These are phyloP conservation scores for Schizothecium vesticola DNA, from an alignment of 495 filamentous ascomycete species.

Conservation along the genomic window DNA sequence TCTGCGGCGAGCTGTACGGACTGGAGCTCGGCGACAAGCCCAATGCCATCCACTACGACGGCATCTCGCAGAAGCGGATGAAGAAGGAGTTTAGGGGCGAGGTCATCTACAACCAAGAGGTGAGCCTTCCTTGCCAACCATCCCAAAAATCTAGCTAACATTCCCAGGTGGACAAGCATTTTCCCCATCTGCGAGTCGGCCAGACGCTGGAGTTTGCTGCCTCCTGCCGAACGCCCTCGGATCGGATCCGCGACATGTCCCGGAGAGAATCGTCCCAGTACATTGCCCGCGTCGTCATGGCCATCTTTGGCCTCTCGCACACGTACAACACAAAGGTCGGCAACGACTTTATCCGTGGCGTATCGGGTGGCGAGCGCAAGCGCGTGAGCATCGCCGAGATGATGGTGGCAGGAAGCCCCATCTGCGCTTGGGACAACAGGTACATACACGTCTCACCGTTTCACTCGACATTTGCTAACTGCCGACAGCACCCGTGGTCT, in stretches of 20 bases:
- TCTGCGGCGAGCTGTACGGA: conserved; percentile 61
- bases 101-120: conserved; percentile 49
- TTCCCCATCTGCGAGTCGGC: conserved; percentile 61
- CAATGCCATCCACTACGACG: conserved; percentile 46
- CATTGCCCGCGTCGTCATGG: conserved; percentile 65
- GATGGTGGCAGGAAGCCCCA: conserved; percentile 40
- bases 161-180: conserved; percentile 58
- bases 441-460: neutral
- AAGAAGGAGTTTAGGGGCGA: conserved; percentile 58
- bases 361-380: conserved; percentile 54
- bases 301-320: conserved; percentile 61
- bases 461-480: neutral
- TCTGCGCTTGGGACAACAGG: conserved; percentile 50
- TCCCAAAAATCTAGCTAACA: conserved; percentile 9
- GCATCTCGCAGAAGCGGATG: conserved; percentile 46
- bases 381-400: conserved; percentile 51
- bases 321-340: conserved; percentile 71
- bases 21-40: conserved; percentile 40
- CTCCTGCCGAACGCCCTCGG: conserved; percentile 62
- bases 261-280: conserved; percentile 58
- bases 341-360: conserved; percentile 71
- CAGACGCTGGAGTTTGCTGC: conserved; percentile 62
- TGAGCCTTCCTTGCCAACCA: conserved; percentile 13
- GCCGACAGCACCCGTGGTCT: conserved; percentile 43
- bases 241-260: conserved; percentile 56